Conservation (phyloP, 2,329 filamentous ascomycete species). For the Trichoderma sp. region DNA sequence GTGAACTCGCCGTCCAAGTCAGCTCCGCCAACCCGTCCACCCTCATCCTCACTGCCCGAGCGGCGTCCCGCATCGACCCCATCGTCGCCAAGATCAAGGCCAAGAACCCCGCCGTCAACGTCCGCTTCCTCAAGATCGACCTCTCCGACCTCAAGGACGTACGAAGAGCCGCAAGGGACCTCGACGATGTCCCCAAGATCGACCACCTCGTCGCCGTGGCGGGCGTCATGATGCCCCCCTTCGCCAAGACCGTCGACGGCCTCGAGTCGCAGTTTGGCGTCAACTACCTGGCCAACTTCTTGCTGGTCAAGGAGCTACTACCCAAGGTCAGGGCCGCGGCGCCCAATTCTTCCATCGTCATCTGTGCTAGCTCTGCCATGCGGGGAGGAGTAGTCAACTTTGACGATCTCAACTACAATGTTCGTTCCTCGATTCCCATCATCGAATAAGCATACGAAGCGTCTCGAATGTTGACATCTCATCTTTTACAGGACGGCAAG, state of each 20-base stretch:
- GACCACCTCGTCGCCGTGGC: slow-evolving; percentile 29
- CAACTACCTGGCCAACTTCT: slow-evolving; percentile 58
- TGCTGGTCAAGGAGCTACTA: slow-evolving; percentile 54
- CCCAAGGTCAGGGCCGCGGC: slow-evolving; percentile 33
- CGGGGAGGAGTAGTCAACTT: slow-evolving; percentile 11
- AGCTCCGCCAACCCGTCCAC: slow-evolving; percentile 26
- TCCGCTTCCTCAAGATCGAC: slow-evolving; percentile 23
- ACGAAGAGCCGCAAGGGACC: slow-evolving; percentile 10
- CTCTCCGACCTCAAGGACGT: slow-evolving; percentile 10
- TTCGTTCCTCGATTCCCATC: not conserved
- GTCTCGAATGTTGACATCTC: not conserved
- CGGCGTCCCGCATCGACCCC: slow-evolving; percentile 18
- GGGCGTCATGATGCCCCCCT: slow-evolving; percentile 27
- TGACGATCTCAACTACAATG: slow-evolving; percentile 24
- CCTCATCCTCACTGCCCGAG: slow-evolving; percentile 23
- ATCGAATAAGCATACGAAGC: not conserved
- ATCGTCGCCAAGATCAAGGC: slow-evolving; percentile 10
- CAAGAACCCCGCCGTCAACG: slow-evolving; percentile 8
- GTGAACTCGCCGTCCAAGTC: slow-evolving; percentile 29
- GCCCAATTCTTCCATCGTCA: slow-evolving; percentile 24
- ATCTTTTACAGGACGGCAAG: slow-evolving; percentile 5
- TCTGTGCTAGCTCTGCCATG: slow-evolving; percentile 21
- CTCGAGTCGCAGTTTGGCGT: slow-evolving; percentile 51
- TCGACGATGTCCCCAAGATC: slow-evolving; percentile 19
- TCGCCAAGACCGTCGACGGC: slow-evolving; percentile 30